Evolutionary conservation across 177 flowering plant species (phyloP).

Genomic region (Vitis hybrid): DNA sequence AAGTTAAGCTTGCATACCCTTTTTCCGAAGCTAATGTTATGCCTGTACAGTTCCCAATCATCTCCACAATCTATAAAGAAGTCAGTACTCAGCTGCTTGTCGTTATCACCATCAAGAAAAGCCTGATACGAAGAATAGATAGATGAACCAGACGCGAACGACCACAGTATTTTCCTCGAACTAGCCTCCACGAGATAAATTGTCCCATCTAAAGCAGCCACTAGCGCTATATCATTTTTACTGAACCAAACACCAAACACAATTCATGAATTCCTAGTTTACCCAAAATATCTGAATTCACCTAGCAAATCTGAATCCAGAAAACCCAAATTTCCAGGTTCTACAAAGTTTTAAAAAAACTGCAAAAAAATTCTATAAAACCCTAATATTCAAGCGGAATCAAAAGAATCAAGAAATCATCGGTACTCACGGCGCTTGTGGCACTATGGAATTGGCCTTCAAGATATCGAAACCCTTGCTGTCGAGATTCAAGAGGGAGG

Average conservation of each 20-base stretch:
- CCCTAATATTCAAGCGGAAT: neutral
- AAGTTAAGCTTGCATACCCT: constrained; percentile 8
- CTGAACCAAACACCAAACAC: constrained; percentile 8
- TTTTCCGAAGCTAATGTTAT: constrained; percentile 14
- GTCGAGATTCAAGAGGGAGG: constrained; percentile 6
- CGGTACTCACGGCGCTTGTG: constrained; percentile 18
- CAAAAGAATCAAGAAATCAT: neutral
- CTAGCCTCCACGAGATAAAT: constrained; percentile 21
- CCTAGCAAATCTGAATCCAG: too few species aligned
- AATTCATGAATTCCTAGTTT: too few species aligned
- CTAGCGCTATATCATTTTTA: constrained; percentile 9
- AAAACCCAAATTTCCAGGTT: too few species aligned
- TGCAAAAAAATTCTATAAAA: neutral
- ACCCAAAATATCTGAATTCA: too few species aligned
- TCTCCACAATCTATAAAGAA: constrained; percentile 27
- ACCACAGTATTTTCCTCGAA: constrained; percentile 18
- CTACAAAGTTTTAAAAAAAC: too few species aligned
- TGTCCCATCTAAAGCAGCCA: constrained; percentile 24
- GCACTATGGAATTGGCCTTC: constrained; percentile 9
- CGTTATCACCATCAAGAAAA: neutral
- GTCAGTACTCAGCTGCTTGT: neutral
- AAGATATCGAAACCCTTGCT: neutral
- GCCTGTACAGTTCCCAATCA: constrained; percentile 24
- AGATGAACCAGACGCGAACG: constrained; percentile 14
- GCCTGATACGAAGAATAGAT: constrained; percentile 32